phyloP scores from a whole-genome alignment of 1,284 basidiomycete species.

The Naganishia liquefaciens region DNA sequence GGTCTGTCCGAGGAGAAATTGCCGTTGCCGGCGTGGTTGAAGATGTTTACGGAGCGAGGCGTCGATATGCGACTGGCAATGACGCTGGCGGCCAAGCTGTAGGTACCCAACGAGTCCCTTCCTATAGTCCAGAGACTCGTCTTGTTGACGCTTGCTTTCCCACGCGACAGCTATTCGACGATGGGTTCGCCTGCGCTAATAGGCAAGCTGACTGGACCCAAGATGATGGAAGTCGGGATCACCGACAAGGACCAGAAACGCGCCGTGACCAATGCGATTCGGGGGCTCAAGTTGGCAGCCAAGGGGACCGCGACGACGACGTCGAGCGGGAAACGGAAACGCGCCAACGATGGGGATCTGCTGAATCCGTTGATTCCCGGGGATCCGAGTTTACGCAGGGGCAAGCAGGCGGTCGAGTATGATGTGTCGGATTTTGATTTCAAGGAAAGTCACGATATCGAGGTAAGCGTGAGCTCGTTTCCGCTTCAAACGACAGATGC shows the following conservation, averaged over 20 bases:
- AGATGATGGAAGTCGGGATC: conserved; percentile 63
- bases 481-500: conserved; percentile 28
- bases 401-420: conserved; percentile 13
- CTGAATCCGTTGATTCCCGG: conserved; percentile 28
- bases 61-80: conserved; percentile 74
- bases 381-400: conserved; percentile 20
- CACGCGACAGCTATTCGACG: conserved; percentile 23
- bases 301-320: background rate
- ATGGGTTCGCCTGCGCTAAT: conserved; percentile 9
- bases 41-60: conserved; percentile 65
- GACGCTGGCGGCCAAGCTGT: conserved; percentile 75
- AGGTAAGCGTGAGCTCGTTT: conserved; percentile 38
- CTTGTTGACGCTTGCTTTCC: background rate
- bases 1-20: conserved; percentile 48
- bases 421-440: conserved; percentile 32
- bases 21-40: conserved; percentile 70
- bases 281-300: conserved; percentile 48
- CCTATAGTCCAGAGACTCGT: background rate
- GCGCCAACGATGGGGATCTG: conserved; percentile 12
- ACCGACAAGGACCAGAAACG: conserved; percentile 70
- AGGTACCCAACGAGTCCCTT: conserved; percentile 38
- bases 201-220: conserved; percentile 28
- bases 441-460: conserved; percentile 31
- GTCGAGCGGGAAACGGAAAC: conserved; percentile 24
- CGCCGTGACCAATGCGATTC: conserved; percentile 64